Evolutionary conservation across 371 early-diverging fungal genomes (phyloP).

Genomic region (Parasitella parasitica): DNA sequence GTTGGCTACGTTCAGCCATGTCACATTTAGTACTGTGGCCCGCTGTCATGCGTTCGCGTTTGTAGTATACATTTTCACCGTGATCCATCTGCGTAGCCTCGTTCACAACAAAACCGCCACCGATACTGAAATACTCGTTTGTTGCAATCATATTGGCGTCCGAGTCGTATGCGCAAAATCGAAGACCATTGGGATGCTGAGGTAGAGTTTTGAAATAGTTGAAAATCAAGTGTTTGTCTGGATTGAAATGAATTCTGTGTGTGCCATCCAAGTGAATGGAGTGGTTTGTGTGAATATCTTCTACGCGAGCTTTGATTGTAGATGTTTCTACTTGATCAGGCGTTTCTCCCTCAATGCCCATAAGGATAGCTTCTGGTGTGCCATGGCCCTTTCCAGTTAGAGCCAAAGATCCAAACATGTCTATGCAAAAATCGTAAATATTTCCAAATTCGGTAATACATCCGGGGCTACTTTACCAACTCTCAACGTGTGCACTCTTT

Average conservation of each 20-base stretch:
- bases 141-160: constrained; percentile 83
- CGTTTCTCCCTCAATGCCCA: constrained; percentile 90
- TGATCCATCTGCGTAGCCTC: constrained; percentile 81
- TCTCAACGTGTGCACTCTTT: constrained; percentile 67
- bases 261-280: constrained; percentile 73
- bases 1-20: constrained; percentile 47
- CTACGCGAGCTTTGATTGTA: constrained; percentile 71
- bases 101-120: constrained; percentile 95
- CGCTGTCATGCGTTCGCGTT: constrained; percentile 33
- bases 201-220: constrained; percentile 85
- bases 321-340: constrained; percentile 88
- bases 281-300: constrained; percentile 68
- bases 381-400: constrained; percentile 94
- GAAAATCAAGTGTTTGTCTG: constrained; percentile 80
- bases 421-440: constrained; percentile 28
- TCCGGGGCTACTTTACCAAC: constrained; percentile 44
- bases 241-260: constrained; percentile 79
- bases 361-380: constrained; percentile 87
- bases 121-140: constrained; percentile 93
- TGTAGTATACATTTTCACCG: constrained; percentile 86
- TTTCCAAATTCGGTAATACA: neutral
- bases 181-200: constrained; percentile 95
- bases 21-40: neutral
- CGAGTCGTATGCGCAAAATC: constrained; percentile 83
- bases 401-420: constrained; percentile 92